Evolutionary conservation across 2,329 filamentous ascomycete species (phyloP), one percentile per base, ranked within the genome.

Genomic region (Apiospora hydei): DNA sequence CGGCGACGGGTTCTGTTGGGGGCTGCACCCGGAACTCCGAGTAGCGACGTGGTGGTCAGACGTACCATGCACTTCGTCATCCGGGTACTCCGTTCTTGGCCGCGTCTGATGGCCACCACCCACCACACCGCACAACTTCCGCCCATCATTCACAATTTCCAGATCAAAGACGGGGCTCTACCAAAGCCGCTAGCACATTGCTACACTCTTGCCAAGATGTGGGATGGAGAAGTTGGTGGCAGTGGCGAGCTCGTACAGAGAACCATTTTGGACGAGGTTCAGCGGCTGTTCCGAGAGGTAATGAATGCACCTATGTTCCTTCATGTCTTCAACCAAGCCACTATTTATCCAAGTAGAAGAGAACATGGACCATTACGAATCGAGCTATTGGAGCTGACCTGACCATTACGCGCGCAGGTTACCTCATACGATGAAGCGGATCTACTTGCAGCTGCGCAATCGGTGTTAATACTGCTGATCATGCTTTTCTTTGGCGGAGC

Each of bases 11-110:
- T 64, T 7, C 46, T 61, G 3, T 11, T 61, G 21, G 34, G 69
- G 1, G 18, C 13, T 4, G 41, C 38, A 43, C 53, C 53, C 53
- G 53, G 30, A 53, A 44, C 49, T 44, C 69, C 49, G 34, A 61
- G 51, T 7, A 41, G n/a, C 49, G 21, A 70, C 14, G 14, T 61
- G 47, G 61, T 72, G 8, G 69, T 68, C 5, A 21, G 69, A 26
- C 74, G 75, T 46, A 72, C 70, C 11, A 73, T 73, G 64, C 66
- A 72, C n/a, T 73, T 74, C 30, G 69, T 72, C 2, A 70, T 75
- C 26, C 73, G 74, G 5, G 68, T 72, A 1, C 69, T 73, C 7
- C 71, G 68, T 44, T 73, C 73, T n/a, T 75, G 74, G 74, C 72
- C 74, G 3, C 70, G 74, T 2, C 14, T 75, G 7, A 69, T 75